phyloP scores from a whole-genome alignment of 2,329 filamentous ascomycete species.

The Didymella segeticola region DNA sequence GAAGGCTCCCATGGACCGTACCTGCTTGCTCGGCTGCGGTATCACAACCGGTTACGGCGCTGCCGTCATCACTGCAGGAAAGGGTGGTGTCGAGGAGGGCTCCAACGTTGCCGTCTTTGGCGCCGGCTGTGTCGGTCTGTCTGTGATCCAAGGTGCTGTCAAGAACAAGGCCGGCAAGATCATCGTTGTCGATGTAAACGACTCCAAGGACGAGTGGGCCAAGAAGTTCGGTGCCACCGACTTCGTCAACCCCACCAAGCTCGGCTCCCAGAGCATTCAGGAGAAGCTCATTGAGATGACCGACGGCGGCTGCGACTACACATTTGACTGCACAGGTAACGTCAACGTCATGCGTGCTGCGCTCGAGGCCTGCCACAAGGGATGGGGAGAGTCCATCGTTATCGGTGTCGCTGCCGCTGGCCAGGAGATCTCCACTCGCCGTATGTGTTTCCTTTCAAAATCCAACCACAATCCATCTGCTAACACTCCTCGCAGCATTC shows the following conservation, averaged over 20 bases:
- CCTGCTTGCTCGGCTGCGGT: conserved; percentile 94
- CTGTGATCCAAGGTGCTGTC: conserved; percentile 91
- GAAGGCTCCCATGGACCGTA: conserved; percentile 93
- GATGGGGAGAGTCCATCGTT: conserved; percentile 97
- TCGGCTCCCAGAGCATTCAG: conserved; percentile 75
- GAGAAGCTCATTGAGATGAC: conserved; percentile 97
- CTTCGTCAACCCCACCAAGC: conserved; percentile 87
- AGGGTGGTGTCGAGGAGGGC: conserved; percentile 75
- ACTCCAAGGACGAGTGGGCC: conserved; percentile 87
- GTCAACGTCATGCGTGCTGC: conserved; percentile 94
- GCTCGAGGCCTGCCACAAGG: conserved; percentile 98
- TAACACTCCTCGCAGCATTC: conserved; percentile 70
- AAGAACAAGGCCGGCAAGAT: conserved; percentile 81
- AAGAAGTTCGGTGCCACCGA: conserved; percentile 95
- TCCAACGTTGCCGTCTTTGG: conserved; percentile 92
- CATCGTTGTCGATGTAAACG: conserved; percentile 83
- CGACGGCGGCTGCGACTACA: conserved; percentile 97
- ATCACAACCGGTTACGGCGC: conserved; percentile 99
- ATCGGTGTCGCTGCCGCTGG: conserved; percentile 97
- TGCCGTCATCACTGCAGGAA: conserved; percentile 86
- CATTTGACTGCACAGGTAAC: conserved; percentile 98
- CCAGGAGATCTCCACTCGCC: conserved; percentile 92
- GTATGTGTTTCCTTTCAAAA: conserved; percentile 62
- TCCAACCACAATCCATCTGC: neutral
- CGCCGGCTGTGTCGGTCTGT: conserved; percentile 93